Base-by-base conservation (phyloP, 805 yeast species). In the Lipomyces sp. region DNA sequence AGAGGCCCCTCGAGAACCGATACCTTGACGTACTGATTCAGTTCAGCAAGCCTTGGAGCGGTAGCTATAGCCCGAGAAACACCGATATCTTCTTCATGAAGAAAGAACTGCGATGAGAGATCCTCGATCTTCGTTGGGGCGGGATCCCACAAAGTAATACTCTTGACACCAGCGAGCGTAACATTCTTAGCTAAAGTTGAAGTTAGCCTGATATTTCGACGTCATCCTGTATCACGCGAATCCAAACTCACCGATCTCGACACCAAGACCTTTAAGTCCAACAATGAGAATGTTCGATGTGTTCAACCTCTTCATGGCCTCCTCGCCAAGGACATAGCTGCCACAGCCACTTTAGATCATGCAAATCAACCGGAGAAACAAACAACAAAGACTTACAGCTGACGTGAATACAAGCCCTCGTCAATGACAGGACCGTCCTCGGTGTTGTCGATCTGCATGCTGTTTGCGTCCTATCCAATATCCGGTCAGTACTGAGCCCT, bases 251-350 rank as follows among this genome's bases (percentile, higher is more conserved):
- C 70, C 98, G 65, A 95, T 92, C 80, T 95, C 99, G 54, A 91
- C 85, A 75, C 99, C 99, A 58, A 95, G 81, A 58, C 99, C 99
- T 76, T 87, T 88, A 64, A 94, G 81, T 2, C 99, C 99, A 69
- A 93, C 86, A 58, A 95, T 83, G 59, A 95, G 84, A n/a, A 95
- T 97, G 73, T 90, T 92, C 33, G 98, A 92, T 71, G 86, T 84
- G 74, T 93, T 97, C 98, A 95, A 90, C 78, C 92, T 90, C 73
- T 93, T 82, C 99, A 95, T 95, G 61, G 99, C 99, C 72, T 95
- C 99, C 74, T 91, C 92, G 69, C 99, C 99, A 71, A 95, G 80
- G 61, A 95, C 99, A 74, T 94, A 92, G 3, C 67, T 62, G 15
- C 6, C 3, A 15, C 3, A n/a, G n/a, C n/a, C 4, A 30, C 15